Percentiles rank a stretch among this genome's conserved stretches.
phyloP scores from a whole-genome alignment of 2,329 filamentous ascomycete genomes.

The Hypomyces perniciosus region DNA sequence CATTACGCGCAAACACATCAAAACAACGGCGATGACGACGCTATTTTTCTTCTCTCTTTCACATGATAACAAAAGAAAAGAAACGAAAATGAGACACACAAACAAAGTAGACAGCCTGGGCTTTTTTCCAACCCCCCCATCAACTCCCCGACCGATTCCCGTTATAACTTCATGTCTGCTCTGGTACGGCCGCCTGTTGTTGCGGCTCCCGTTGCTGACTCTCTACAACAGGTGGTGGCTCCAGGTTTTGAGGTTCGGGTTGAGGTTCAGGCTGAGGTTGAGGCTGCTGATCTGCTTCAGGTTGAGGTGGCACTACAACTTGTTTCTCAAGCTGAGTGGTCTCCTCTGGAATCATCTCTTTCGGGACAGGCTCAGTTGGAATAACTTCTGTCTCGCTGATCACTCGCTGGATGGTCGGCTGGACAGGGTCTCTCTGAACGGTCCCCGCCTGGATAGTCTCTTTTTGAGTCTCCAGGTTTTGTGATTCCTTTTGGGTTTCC shows the following conservation, averaged over 20 bases:
- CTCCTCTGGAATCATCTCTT: background rate
- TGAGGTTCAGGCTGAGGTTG: background rate
- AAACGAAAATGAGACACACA: no score
- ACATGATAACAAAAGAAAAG: no score
- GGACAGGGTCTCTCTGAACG: slow-evolving; percentile 1
- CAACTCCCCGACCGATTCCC: no score
- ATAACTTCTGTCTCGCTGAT: background rate
- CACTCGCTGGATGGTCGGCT: slow-evolving; percentile 7
- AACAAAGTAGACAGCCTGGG: no score
- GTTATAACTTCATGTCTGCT: background rate
- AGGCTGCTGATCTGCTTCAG: background rate
- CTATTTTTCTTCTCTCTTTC: no score
- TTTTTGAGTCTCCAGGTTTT: background rate
- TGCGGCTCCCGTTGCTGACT: slow-evolving; percentile 11
- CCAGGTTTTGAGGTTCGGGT: slow-evolving; percentile 6
- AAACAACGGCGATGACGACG: no score
- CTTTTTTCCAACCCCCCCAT: no score
- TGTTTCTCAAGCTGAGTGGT: background rate
- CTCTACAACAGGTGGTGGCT: slow-evolving; percentile 8
- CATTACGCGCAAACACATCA: no score
- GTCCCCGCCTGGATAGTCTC: background rate
- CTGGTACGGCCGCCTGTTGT: slow-evolving; percentile 4
- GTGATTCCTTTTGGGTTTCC: background rate
- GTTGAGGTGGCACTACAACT: background rate
- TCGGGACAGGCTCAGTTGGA: background rate